phyloP scores from a whole-genome alignment of 2,329 filamentous ascomycete genomes.

The Pseudogymnoascus sp. region DNA sequence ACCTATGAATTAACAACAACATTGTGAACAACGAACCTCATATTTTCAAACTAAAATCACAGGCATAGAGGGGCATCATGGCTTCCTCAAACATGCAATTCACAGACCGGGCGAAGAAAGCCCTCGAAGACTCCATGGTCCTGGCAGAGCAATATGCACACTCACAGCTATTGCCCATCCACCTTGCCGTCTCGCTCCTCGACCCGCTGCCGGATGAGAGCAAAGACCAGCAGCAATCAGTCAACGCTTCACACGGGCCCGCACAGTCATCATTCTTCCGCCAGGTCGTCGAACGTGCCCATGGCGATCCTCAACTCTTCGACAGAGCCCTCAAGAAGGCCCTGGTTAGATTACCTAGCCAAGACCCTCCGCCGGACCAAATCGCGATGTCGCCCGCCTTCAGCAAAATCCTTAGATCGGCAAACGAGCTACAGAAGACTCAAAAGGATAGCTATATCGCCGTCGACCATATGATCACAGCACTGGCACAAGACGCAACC shows the following conservation, averaged over 20 bases:
- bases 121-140: conserved; percentile 79
- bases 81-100: conserved; percentile 72
- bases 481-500: conserved; percentile 68
- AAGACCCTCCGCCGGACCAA: conserved; percentile 88
- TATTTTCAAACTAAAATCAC: conserved; percentile 4
- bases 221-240: conserved; percentile 66
- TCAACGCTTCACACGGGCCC: conserved; percentile 57
- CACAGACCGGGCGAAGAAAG: conserved; percentile 85
- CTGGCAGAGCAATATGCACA: conserved; percentile 87
- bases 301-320: conserved; percentile 84
- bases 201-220: conserved; percentile 68
- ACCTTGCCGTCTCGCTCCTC: conserved; percentile 77
- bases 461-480: conserved; percentile 86
- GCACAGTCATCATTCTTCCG: conserved; percentile 72
- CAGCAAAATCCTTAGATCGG: conserved; percentile 72
- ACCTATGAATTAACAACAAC: not conserved
- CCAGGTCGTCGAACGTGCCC: conserved; percentile 87
- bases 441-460: conserved; percentile 95
- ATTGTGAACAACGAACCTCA: not conserved
- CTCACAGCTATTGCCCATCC: conserved; percentile 81
- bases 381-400: conserved; percentile 77
- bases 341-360: conserved; percentile 82
- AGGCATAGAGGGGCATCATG: conserved; percentile 42
- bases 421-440: conserved; percentile 87
- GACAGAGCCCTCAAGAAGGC: conserved; percentile 86